Evolutionary conservation across 257 asterid genomes (phyloP).

Genomic region (Solanum chiquidenum): DNA sequence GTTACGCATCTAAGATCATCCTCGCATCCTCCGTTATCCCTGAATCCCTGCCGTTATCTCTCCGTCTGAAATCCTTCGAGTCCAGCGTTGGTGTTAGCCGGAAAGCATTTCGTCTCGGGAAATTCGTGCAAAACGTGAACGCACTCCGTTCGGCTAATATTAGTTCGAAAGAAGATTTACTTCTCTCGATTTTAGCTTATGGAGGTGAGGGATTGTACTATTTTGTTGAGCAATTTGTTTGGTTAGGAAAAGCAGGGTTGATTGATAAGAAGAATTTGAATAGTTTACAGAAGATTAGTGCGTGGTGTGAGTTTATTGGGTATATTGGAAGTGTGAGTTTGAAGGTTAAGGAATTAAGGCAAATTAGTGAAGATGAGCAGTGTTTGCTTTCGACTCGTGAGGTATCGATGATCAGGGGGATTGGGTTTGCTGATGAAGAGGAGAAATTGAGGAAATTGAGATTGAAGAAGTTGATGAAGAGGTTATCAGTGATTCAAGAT

Average conservation of each 20-base stretch:
- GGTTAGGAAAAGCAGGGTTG: constrained; percentile 70
- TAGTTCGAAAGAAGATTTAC: constrained; percentile 9
- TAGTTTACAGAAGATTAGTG: constrained; percentile 54
- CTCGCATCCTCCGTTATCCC: constrained; percentile 47
- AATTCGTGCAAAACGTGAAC: constrained; percentile 81
- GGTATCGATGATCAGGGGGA: constrained; percentile 33
- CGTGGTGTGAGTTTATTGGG: constrained; percentile 79
- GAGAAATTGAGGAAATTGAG: constrained; percentile 52
- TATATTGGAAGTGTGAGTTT: constrained; percentile 73
- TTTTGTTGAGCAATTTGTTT: constrained; percentile 79
- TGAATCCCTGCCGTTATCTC: constrained; percentile 7
- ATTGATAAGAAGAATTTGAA: constrained; percentile 44
- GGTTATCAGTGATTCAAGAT: constrained; percentile 73
- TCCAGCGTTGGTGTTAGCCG: constrained; percentile 85
- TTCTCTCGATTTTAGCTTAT: constrained; percentile 33
- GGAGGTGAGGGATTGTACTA: constrained; percentile 88
- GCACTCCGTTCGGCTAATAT: constrained; percentile 34
- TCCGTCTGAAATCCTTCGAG: constrained; percentile 73
- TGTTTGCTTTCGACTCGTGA: constrained; percentile 40
- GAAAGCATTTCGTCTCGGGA: constrained; percentile 88
- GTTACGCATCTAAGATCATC: constrained; percentile 78
- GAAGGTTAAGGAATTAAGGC: constrained; percentile 52
- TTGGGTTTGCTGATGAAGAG: constrained; percentile 29
- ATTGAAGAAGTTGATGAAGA: constrained; percentile 74
- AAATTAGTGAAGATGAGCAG: constrained; percentile 40